A percentile compares a stretch with the other conserved stretches of the same genome.
Conservation (phyloP, 1,284 basidiomycete species). For the Papiliotrema laurentii region DNA sequence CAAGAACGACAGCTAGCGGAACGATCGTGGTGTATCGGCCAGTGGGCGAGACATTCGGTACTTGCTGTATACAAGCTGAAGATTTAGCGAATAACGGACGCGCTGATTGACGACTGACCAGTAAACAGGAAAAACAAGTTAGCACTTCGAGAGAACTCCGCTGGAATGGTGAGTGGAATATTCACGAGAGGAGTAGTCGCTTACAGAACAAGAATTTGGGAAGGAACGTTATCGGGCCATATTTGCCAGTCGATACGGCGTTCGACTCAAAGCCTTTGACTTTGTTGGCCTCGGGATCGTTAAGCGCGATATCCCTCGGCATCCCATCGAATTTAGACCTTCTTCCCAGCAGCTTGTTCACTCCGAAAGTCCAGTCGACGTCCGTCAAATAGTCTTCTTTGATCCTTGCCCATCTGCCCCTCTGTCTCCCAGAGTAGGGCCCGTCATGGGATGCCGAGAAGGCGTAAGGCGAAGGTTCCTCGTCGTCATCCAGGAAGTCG, state of each 20-base stretch:
- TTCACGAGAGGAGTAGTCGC: constrained; percentile 35
- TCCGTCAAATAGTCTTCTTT: constrained; percentile 41
- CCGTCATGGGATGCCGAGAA: constrained; percentile 30
- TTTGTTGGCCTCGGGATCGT: constrained; percentile 56
- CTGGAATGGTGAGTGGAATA: constrained; percentile 11
- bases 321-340: constrained; percentile 43
- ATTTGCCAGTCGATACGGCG: constrained; percentile 92
- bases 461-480: constrained; percentile 37
- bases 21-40: constrained; percentile 93
- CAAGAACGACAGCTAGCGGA: constrained; percentile 80
- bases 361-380: constrained; percentile 45
- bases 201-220: constrained; percentile 89
- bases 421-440: constrained; percentile 21
- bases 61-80: constrained; percentile 88
- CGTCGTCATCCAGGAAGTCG: constrained; percentile 42
- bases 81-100: not conserved
- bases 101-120: constrained; percentile 16
- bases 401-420: constrained; percentile 32
- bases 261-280: constrained; percentile 67
- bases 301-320: constrained; percentile 60
- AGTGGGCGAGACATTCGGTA: constrained; percentile 95
- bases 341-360: constrained; percentile 37
- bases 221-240: constrained; percentile 80
- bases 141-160: constrained; percentile 72
- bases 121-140: constrained; percentile 99